Base-by-base conservation (phyloP, 768 basidiomycete genomes). In the Boletus reticuloceps region DNA sequence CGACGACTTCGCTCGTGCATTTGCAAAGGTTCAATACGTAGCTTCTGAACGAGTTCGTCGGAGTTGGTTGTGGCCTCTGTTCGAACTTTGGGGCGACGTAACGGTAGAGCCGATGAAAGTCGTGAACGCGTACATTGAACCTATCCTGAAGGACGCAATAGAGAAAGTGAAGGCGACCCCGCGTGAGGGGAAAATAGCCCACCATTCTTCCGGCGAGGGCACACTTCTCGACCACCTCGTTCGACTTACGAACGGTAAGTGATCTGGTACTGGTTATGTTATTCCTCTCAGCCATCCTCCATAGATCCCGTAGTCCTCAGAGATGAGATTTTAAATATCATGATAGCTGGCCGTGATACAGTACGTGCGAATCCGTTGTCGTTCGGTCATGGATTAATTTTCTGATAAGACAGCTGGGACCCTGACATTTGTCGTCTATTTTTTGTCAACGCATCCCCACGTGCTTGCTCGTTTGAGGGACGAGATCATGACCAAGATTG, bases 181-280 rank as follows among this genome's bases (percentile, higher is more conserved):
- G 14, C 41, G 38, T 14, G 51, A 20, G 25, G 73, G 73, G 54
- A 70, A 65, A 34, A 52, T 52, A 3, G 55, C 60, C 25, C 57
- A 68, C 1, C 72, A 75, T 38, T 54, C 64, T 13, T 69, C 60
- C 1, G 79, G 82, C 14, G 75, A 75, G 6, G 76, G 73, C 41
- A 82, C 82, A 0, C 69, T 85, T 39, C 70, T 86, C 31, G 83
- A 84, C 58, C 79, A 84, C 67, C 66, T 86, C 43, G 79, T 84
- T 32, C 71, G 74, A 25, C 62, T 77, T 42, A 82, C 84, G 17
- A 77, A 78, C 68, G 64, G 68, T 76, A 58, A 19, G 36, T 12
- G 17, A 22, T 6, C 6, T 14, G 5, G 48, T 5, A 77, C 11
- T 46, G 11, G 10, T n/a, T 31, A 7, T 56, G 75, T 53, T 31